These are phyloP conservation scores for Syncephalastrum sp. DNA, from an alignment of 371 early-diverging fungal genomes.

Conservation along the genomic window DNA sequence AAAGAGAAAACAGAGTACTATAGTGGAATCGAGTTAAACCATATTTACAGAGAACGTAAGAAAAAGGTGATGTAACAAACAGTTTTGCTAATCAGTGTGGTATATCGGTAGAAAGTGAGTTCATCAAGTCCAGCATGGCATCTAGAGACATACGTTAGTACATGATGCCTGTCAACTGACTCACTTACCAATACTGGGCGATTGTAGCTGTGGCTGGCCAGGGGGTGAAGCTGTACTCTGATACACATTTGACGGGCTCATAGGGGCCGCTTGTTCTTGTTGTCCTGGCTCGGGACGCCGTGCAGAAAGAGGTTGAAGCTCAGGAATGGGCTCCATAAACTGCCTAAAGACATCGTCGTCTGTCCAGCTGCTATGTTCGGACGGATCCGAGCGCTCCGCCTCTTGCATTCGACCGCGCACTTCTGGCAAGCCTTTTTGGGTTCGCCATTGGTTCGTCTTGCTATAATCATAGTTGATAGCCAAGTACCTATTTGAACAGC, in stretches of 20 bases:
- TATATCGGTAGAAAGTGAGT: slow-evolving; percentile 21
- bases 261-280: background rate
- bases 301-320: slow-evolving; percentile 11
- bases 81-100: no score
- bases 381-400: background rate
- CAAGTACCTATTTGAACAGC: slow-evolving; percentile 31
- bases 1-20: no score
- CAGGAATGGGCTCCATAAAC: slow-evolving; percentile 14
- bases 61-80: no score
- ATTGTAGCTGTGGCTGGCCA: slow-evolving; percentile 20
- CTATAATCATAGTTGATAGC: slow-evolving; percentile 34
- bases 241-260: slow-evolving; percentile 22
- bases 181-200: slow-evolving; percentile 31
- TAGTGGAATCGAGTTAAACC: no score
- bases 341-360: slow-evolving; percentile 12
- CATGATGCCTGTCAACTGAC: background rate
- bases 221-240: slow-evolving; percentile 22
- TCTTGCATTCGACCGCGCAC: slow-evolving; percentile 13
- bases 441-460: slow-evolving; percentile 40
- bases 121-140: slow-evolving; percentile 36
- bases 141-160: slow-evolving; percentile 17
- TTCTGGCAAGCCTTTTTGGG: slow-evolving; percentile 34
- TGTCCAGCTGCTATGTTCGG: slow-evolving; percentile 5
- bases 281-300: background rate
- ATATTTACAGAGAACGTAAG: no score